Base-by-base conservation (phyloP, 1,284 basidiomycete species). In the Cutaneotrichosporon sp. region DNA sequence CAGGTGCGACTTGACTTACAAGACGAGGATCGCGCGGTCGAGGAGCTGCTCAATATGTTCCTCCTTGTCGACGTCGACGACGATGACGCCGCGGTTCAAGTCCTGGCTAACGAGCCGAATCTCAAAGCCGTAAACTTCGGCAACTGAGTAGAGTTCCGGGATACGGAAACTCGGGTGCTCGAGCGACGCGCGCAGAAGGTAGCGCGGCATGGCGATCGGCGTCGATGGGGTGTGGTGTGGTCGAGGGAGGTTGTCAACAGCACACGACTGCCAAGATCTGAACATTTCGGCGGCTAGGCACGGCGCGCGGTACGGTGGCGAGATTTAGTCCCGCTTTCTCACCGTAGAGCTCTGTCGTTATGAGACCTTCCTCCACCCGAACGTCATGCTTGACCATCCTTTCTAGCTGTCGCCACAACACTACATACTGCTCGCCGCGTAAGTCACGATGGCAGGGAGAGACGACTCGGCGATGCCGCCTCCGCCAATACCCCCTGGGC, bases 11-110 rank as follows among this genome's bases (percentile, higher is more conserved):
- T n/a, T n/a, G n/a, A 73, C 80, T 61, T 54, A 92, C 87, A 87
- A 90, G 66, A 97, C 80, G 42, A 92, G 75, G 37, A 94, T 85
- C 62, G 89, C 90, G 61, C 94, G 78, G 57, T 80, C 78, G 0
- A 88, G 84, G 18, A 98, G 77, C n/a, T 81, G 70, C 50, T 78
- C 74, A 0, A 87, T 89, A 59, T 93, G 83, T 39, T 85, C 82
- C 62, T 90, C 88, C 22, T 78, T 73, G 23, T 84, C 81, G 2
- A 94, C 75, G 23, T 80, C 78, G 26, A 93, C 71, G 37, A 88
- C 74, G 79, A 91, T 83, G 70, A 87, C 87, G 0, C 89, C 60
- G 46, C 68, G 52, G 39, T 55, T 47, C 20, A 54, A 47, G 46
- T 73, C 67, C 49, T 66, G 52, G 8, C 66, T 67, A 23, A 73